Conservation (phyloP, 495 filamentous ascomycete species). For the Annulohypoxylon maeteangense region DNA sequence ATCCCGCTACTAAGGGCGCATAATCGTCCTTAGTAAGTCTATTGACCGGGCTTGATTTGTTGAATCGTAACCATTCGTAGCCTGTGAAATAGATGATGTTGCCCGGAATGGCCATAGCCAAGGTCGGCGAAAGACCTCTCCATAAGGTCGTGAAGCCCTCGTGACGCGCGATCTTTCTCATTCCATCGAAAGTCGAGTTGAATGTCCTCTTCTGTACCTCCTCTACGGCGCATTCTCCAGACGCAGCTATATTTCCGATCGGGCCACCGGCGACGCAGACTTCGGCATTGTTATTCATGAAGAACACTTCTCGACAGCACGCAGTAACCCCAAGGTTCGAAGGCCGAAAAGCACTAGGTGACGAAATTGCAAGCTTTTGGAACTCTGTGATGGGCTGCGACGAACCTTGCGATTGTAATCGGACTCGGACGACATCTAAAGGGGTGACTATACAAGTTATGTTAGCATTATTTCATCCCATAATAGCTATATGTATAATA, state of each 20-base stretch:
- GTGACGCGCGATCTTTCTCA: conserved; percentile 95
- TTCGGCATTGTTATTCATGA: conserved; percentile 85
- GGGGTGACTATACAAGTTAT: conserved; percentile 77
- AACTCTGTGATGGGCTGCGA: conserved; percentile 58
- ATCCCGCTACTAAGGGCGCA: conserved; percentile 82
- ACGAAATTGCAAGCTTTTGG: conserved; percentile 56
- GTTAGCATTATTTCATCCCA: conserved; percentile 18
- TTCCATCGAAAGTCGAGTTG: conserved; percentile 88
- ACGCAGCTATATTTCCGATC: conserved; percentile 44
- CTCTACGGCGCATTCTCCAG: conserved; percentile 84
- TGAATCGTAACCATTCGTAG: conserved; percentile 91
- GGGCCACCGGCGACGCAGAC: conserved; percentile 74
- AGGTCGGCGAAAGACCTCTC: conserved; percentile 90
- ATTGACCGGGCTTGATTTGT: conserved; percentile 73
- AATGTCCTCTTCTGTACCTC: conserved; percentile 84
- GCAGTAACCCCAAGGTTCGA: conserved; percentile 90
- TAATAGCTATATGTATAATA: background rate
- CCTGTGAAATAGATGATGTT: conserved; percentile 99
- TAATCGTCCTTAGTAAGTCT: conserved; percentile 70
- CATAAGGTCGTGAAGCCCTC: conserved; percentile 89
- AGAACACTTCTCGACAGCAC: conserved; percentile 98
- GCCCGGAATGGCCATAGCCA: conserved; percentile 92
- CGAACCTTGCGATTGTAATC: conserved; percentile 81
- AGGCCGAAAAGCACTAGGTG: conserved; percentile 68
- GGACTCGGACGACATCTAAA: conserved; percentile 95